Base-by-base conservation (phyloP, 1,284 basidiomycete species). In the Leccinum variabile region DNA sequence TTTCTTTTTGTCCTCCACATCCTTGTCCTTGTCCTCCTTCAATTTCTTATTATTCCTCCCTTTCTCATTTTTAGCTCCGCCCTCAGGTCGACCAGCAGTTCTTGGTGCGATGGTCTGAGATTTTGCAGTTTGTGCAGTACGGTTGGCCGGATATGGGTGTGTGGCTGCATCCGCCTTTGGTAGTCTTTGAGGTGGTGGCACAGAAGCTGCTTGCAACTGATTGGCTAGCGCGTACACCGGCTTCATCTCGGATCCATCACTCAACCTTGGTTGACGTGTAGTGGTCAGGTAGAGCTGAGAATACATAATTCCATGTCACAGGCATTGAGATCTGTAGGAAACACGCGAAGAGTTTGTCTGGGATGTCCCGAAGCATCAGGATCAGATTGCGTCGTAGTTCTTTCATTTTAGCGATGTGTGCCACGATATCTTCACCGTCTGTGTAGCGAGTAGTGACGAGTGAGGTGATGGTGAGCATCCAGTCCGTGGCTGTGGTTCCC, bases 301-400 rank as follows among this genome's bases (percentile, higher is more conserved):
- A 67, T 2, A 61, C 18, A 3, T 62, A 56, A 46, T 67, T 66
- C 66, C 61, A 67, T 0, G 18, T 37, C 0, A 35, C 0, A 1
- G 59, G 63, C 63, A 67, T 67, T n/a, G 59, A 65, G 3, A 67
- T 59, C 0, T 9, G 6, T 3, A 67, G 53, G 22, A 66, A 67
- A 3, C 66, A 66, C 0, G 54, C 32, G 1, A 65, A 65, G 1
- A 62, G 22, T 1, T 58, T 14, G 2, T 65, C 32, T 2, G 35
- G 22, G 5, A 65, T 62, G 28, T 66, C 53, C 3, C 3, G 10
- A 0, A 33, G 1, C 63, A 65, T 65, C 0, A 65, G n/a, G 1
- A 59, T 30, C 0, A 66, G 44, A 54, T 65, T 50, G 8, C 22
- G 3, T 3, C 8, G 5, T 1, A 28, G 50, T 1, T 11, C 8